Evolutionary conservation across 495 filamentous ascomycete genomes (phyloP), one percentile per base, ranked within the genome.

Genomic region (Daldinia loculata): DNA sequence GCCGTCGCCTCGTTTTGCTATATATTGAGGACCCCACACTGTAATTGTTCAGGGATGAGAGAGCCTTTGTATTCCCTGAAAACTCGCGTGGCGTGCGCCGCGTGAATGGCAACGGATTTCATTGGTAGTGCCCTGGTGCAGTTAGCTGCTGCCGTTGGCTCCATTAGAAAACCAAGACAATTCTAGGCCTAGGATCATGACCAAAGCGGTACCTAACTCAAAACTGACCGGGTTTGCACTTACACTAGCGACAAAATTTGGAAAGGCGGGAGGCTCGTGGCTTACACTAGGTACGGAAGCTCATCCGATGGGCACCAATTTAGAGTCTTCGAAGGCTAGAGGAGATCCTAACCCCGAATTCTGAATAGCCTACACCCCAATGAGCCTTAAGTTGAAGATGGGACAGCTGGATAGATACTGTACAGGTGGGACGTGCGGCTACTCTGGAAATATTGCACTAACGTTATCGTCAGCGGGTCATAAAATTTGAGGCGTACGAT

Each of bases 1-100:
- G 58, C 64, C 55, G 48, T 36, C 30, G 55, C 64, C 34, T 67
- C 30, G 45, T 64, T 59, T 68, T 67, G 55, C 51, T 56, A n/a
- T n/a, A n/a, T n/a, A 36, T 45, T 34, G 15, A 36, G 19, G 7
- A 2, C 65, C 38, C 61, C 57, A 39, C 22, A 50, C 27, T 41
- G 22, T 53, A 62, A 17, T 36, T 32, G 27, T 34, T 36, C 30
- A n/a, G 50, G 50, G 24, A 26, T 53, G 43, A 48, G 52, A 32
- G 9, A 32, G 14, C 52, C 15, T 56, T 56, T 30, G 27, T 55
- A 55, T 56, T 34, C n/a, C 30, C 30, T 56, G 15, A 57, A 43
- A 59, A 29, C 17, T 48, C 24, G 58, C 36, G 58, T 60, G 45
- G 70, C 61, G 63, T 64, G 48, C 56, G 61, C 70, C 61, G 41